Base-by-base conservation (phyloP, 345 rosid species). In the Leavenworthia alabamica region DNA sequence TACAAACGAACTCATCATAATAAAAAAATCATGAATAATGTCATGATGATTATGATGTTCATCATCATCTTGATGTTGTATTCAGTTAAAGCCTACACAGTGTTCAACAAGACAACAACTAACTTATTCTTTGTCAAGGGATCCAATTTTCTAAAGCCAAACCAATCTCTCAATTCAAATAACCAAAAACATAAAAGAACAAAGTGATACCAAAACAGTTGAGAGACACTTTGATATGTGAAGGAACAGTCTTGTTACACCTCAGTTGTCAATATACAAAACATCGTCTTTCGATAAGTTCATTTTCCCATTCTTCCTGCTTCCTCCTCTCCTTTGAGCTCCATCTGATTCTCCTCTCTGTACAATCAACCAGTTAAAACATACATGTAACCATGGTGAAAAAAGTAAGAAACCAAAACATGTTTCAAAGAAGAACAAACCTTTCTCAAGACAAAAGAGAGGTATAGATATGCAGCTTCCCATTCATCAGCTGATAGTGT, bases 391-490 rank as follows among this genome's bases (percentile, higher is more conserved):
- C 5, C 15, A 20, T 20, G 14, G 2, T 7, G 35, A 10, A 29
- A 13, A 1, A 8, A 55, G n/a, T n/a, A 7, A 8, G 46, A 55
- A 43, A 33, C 29, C 12, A 4, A n/a, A n/a, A n/a, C n/a, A n/a
- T 0, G 51, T 28, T 12, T n/a, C 1, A 23, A 55, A 54, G 23
- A 16, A 40, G 52, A n/a, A 47, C 77, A 56, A 46, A 89, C 99
- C 99, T 93, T 93, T 65, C 63, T 85, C 79, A 87, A 73, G 60
- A 85, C 99, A 62, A 85, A 87, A 6, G 97, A 78, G 68, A 85
- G 77, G 75, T 89, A 93, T 10, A 93, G 61, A 67, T 93, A 93
- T 35, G 99, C 90, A 24, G 66, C 97, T 76, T 93, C 99, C 99
- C 97, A 89, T 71, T 93, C 99, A 44, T 93, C 99, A 8, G 84